A percentile compares a stretch with the other conserved stretches of the same genome.
These are phyloP conservation scores for Mycena capillaripes DNA, from an alignment of 768 basidiomycete species.

Conservation along the genomic window DNA sequence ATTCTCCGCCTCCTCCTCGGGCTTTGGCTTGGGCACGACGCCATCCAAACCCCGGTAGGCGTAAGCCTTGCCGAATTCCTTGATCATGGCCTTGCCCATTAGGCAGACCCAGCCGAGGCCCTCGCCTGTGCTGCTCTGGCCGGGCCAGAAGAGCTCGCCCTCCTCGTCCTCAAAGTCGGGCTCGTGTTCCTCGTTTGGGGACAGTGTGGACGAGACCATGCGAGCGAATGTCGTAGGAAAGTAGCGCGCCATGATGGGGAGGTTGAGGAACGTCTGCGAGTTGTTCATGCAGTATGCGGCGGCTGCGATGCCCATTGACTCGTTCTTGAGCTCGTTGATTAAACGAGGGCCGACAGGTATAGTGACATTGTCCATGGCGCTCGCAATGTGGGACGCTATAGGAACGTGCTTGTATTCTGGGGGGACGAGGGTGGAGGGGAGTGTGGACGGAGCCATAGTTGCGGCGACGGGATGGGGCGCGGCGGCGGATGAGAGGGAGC, in stretches of 20 bases:
- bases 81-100: constrained; percentile 90
- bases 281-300: constrained; percentile 62
- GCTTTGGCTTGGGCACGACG: constrained; percentile 78
- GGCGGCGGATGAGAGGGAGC: constrained; percentile 48
- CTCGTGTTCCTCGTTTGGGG: constrained; percentile 78
- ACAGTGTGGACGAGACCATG: constrained; percentile 75
- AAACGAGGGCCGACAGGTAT: constrained; percentile 60
- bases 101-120: constrained; percentile 91
- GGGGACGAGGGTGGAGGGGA: constrained; percentile 56
- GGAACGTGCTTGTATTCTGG: constrained; percentile 52
- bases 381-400: constrained; percentile 58
- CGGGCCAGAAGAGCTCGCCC: constrained; percentile 90
- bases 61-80: constrained; percentile 82
- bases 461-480: constrained; percentile 48
- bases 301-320: constrained; percentile 53
- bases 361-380: constrained; percentile 58
- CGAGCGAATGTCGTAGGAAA: constrained; percentile 85
- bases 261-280: constrained; percentile 69
- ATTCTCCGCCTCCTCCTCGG: constrained; percentile 41
- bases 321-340: constrained; percentile 59
- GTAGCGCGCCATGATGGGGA: constrained; percentile 76
- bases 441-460: constrained; percentile 47
- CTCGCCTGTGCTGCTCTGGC: constrained; percentile 78
- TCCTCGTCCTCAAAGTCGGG: constrained; percentile 90
- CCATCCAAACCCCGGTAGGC: constrained; percentile 81